Evolutionary conservation across 2,329 filamentous ascomycete species (phyloP), one percentile per base, ranked within the genome.

Genomic region (Trichoderma sp.): DNA sequence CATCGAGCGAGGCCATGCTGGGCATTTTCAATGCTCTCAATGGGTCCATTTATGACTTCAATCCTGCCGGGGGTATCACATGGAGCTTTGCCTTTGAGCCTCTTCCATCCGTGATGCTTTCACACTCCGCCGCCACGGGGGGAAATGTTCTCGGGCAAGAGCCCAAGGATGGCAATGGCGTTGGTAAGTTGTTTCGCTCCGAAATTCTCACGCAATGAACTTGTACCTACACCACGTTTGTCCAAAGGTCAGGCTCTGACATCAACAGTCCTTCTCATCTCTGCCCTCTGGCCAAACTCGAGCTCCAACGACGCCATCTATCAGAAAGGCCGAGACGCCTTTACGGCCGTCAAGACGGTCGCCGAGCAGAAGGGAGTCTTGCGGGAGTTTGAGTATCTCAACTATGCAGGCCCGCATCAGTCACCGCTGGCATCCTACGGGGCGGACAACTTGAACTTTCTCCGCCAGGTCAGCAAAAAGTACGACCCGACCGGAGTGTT

Each of bases 401-500:
- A 58, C 40, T 67, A 67, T 24, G 53, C 64, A 10, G 53, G 64
- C 11, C 40, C 49, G 16, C 40, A 58, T 43, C 64, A 67, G 55
- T 16, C 33, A 24, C 53, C 56, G 40, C 49, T 59, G 24, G 52
- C 29, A 37, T 58, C 53, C 6, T 67, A 67, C 21, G 64, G 64
- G 40, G 29, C 40, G 4, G 55, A 49, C 0, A 67, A 31, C 19
- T 21, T 58, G 29, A 13, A 67, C 2, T 58, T 49, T n/a, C 64
- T 67, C 5, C 56, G 40, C 21, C 24, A 70, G n/a, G 72, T 77
- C 5, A 74, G 74, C 2, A 64, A 70, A 16, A 76, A 78, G 55
- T 81, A 79, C 68, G 79, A 81, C 65, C 77, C 76, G 0, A 47
- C 72, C 1, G 73, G 74, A 1, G 68, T 79, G 13, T 81, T 81